Base-by-base conservation (phyloP, 2,329 filamentous ascomycete genomes). In the Beauveria rudraprayagi region DNA sequence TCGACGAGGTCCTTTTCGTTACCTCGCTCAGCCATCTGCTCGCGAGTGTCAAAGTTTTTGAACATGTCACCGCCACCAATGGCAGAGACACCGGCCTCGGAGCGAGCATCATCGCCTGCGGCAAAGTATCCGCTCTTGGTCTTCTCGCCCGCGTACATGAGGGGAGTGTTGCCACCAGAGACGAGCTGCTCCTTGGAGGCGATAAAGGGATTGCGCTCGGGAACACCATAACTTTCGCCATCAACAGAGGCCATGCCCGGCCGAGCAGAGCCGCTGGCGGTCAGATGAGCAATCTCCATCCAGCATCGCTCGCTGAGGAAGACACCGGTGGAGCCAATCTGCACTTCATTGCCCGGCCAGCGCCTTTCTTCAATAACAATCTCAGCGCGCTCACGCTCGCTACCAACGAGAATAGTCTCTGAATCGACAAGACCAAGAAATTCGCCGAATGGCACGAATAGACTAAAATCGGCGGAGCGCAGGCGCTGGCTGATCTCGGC, bases 41-140 rank as follows among this genome's bases (percentile, higher is more conserved):
- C 90, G 65, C 91, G 85, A 7, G 93, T 97, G 67, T 97, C 93
- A 8, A 97, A 81, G 69, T 97, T 96, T 70, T 92, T 91, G 81
- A 99, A 99, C 93, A 99, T 96, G 72, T 99, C 94, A 8, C 94
- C 92, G 58, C 84, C 90, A 53, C 92, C 90, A 71, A 96, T 89
- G 6, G 91, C 92, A n/a, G 93, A 97, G 2, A 83, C 89, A 4
- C 92, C 93, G 8, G 93, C 92, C 56, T 99, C 94, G 34, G 94
- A 97, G 48, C 92, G 91, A 8, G 87, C 80, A 71, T 99, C 94
- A 62, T 96, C 92, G 62, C 76, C 79, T 5, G 58, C 58, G 58
- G 88, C 89, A 68, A 97, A 97, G 71, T 96, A 97, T 24, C 87
- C 89, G 2, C 83, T 87, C 63, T 87, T 83, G 62, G 82, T 82